phyloP scores from a whole-genome alignment of 2,329 filamentous ascomycete species.

The Dothidotthia symphoricarpi region DNA sequence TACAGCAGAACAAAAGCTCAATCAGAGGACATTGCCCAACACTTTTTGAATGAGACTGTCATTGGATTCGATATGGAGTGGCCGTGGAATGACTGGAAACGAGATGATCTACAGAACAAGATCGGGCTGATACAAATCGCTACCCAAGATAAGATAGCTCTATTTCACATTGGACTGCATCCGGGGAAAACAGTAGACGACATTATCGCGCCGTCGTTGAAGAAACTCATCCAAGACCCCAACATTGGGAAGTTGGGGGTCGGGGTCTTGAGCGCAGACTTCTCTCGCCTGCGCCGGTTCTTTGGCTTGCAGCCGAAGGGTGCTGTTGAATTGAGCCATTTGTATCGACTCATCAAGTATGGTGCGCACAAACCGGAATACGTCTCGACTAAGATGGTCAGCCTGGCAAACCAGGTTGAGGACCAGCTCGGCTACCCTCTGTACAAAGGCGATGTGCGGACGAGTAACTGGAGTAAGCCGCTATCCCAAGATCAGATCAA shows the following conservation, averaged over 20 bases:
- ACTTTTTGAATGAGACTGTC: slow-evolving; percentile 67
- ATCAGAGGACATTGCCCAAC: slow-evolving; percentile 63
- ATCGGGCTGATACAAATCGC: slow-evolving; percentile 83
- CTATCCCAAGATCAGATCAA: slow-evolving; percentile 65
- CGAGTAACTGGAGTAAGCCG: slow-evolving; percentile 68
- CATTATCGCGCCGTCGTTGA: slow-evolving; percentile 69
- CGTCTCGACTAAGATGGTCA: slow-evolving; percentile 52
- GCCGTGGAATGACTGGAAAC: slow-evolving; percentile 53
- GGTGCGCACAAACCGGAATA: slow-evolving; percentile 50
- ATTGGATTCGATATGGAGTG: slow-evolving; percentile 93
- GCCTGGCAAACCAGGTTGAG: slow-evolving; percentile 67
- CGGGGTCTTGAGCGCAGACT: slow-evolving; percentile 61
- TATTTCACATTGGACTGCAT: slow-evolving; percentile 74
- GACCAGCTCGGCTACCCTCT: slow-evolving; percentile 71
- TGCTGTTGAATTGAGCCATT: slow-evolving; percentile 76
- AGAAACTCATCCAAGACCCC: slow-evolving; percentile 68
- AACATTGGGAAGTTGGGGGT: slow-evolving; percentile 75
- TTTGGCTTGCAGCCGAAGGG: slow-evolving; percentile 65
- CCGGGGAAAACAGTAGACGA: slow-evolving; percentile 46
- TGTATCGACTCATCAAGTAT: slow-evolving; percentile 75
- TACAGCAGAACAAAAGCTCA: slow-evolving; percentile 70
- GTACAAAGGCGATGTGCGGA: slow-evolving; percentile 74
- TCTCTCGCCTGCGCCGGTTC: slow-evolving; percentile 63
- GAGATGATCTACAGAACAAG: slow-evolving; percentile 60
- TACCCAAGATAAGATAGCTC: slow-evolving; percentile 68